These are phyloP conservation scores for Saprolegnia parasitica DNA, from an alignment of 352 stramenopile species.

Conservation along the genomic window DNA sequence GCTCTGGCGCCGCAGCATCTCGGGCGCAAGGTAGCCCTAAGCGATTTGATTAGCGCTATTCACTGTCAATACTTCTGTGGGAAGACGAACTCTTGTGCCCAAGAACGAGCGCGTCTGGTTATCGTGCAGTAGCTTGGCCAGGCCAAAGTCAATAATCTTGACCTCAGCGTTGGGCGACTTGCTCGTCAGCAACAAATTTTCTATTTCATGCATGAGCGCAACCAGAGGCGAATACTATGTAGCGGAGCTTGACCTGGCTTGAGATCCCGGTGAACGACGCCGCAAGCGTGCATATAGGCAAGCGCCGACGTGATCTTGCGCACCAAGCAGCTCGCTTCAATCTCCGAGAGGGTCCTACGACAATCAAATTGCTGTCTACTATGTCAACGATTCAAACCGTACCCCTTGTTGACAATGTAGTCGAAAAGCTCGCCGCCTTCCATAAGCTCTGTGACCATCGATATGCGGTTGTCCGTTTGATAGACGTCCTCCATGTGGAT, in stretches of 20 bases:
- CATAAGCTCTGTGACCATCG: conserved; percentile 89
- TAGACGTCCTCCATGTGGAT: conserved; percentile 87
- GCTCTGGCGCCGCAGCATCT: conserved; percentile 96
- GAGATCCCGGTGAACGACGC: conserved; percentile 85
- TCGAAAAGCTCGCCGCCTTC: conserved; percentile 86
- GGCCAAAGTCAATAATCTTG: conserved; percentile 99
- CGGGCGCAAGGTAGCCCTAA: conserved; percentile 95
- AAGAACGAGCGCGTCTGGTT: conserved; percentile 80
- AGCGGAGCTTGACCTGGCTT: conserved; percentile 57
- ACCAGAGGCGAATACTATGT: neutral
- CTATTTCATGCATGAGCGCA: conserved; percentile 30
- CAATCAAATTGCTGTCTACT: neutral
- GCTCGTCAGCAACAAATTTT: conserved; percentile 83
- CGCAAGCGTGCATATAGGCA: conserved; percentile 84
- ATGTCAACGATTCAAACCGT: neutral
- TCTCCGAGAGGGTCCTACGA: conserved; percentile 71
- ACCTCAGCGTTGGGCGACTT: conserved; percentile 78
- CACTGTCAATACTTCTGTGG: neutral
- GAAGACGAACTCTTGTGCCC: conserved; percentile 46
- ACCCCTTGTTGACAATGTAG: conserved; percentile 87
- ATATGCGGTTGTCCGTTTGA: conserved; percentile 77
- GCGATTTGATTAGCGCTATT: neutral
- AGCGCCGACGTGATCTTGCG: conserved; percentile 87
- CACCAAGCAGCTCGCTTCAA: conserved; percentile 81
- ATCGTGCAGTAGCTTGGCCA: conserved; percentile 91